Base-by-base conservation (phyloP, 78 protist genomes). In the Trichosphaerium sp. region DNA sequence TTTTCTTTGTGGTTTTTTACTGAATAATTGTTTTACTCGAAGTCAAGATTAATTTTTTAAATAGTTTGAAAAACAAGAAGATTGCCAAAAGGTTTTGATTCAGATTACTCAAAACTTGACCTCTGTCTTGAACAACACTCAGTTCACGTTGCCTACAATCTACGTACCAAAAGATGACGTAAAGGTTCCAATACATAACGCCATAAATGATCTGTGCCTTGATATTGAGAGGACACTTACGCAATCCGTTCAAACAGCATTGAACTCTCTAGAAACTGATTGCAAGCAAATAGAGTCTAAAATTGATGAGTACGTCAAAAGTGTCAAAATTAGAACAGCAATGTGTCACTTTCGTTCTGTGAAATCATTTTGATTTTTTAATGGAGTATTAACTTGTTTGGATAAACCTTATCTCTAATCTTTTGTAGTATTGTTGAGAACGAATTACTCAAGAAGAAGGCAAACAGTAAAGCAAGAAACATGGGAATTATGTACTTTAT, bases 101-200 rank as follows among this genome's bases (percentile, higher is more conserved):
- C 82, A 75, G 82, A 65, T 67, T 41, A 65, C 74, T 5, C 82
- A 75, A 48, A 75, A 65, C 48, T 56, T 75, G 25, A 8, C 49
- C 18, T 0, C 28, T 26, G 70, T 48, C 28, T 3, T 54, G 39
- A 25, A 31, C 28, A 10, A 21, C 39, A 15, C 3, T 28, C 14
- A 21, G 2, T 56, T 74, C 59, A 58, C 48, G 8, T 60, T 75
- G 29, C 74, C 67, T 6, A 18, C 52, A 4, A 7, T 64, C 38
- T 66, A 57, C 67, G 35, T 75, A 12, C 82, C 79, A 5, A 25
- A 35, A 18, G 5, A 32, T 29, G 79, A 42, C 5, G 11, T 3
- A 21, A 48, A 2, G 55, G 11, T 34, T 58, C 15, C 11, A 4
- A 26, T 28, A 10, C 15, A 52, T 47, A 71, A 71, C 69, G 5